A percentile compares a stretch with the other conserved stretches of the same genome.
Evolutionary conservation across 2,329 filamentous ascomycete species (phyloP).

Genomic region (Hypoxylon sp.): DNA sequence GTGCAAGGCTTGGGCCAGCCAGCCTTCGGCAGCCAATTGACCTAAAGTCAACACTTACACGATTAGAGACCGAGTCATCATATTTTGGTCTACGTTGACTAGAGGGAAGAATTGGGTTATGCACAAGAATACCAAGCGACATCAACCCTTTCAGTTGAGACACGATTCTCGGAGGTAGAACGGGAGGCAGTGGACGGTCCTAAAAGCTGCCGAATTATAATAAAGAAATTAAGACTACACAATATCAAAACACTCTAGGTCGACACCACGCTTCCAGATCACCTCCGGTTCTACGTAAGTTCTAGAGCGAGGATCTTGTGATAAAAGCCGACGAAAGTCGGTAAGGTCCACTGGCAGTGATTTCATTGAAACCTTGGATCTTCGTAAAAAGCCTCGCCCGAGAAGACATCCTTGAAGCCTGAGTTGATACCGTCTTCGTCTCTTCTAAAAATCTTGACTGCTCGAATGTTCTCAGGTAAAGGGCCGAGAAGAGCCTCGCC

Average conservation of each 20-base stretch:
- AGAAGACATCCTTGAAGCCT: constrained; percentile 9
- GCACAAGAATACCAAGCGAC: neutral
- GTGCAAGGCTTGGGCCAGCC: neutral
- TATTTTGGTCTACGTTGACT: neutral
- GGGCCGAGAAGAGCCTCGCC: constrained; percentile 36
- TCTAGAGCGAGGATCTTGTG: neutral
- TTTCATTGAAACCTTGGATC: constrained; percentile 35
- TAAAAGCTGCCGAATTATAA: too few species aligned
- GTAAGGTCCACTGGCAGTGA: constrained; percentile 20
- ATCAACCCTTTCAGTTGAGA: neutral
- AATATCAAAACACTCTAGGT: constrained; percentile 29
- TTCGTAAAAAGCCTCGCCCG: constrained; percentile 20
- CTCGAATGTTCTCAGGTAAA: constrained; percentile 18
- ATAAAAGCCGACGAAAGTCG: constrained; percentile 15
- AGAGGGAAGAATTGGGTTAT: neutral
- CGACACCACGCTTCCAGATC: constrained; percentile 17
- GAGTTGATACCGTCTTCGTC: too few species aligned
- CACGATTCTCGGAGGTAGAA: too few species aligned
- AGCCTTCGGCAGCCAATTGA: neutral
- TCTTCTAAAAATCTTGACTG: neutral
- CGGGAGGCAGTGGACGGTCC: too few species aligned
- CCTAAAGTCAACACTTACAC: neutral
- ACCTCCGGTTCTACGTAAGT: constrained; percentile 9
- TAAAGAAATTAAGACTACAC: constrained; percentile 18
- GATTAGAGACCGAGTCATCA: neutral